Conservation (phyloP, 345 rosid species). For the Pelargonium nanum region DNA sequence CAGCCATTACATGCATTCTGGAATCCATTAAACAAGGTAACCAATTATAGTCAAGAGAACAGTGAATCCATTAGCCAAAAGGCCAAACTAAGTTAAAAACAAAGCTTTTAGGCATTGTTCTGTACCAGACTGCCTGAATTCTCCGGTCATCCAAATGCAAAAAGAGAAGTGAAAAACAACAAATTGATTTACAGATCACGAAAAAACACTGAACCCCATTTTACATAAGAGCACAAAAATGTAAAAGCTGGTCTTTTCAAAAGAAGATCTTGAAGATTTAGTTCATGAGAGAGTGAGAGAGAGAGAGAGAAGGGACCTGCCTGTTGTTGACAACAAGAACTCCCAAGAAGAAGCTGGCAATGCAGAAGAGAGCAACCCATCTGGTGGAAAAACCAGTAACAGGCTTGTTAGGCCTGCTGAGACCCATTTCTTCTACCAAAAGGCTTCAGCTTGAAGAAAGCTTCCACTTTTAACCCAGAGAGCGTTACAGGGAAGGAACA, state of each 20-base stretch:
- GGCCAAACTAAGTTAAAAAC: no score
- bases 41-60: no score
- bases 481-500: neutral
- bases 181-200: neutral
- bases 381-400: conserved; percentile 52
- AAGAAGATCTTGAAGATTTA: conserved; percentile 32
- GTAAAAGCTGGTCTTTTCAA: conserved; percentile 14
- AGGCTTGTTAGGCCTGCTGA: conserved; percentile 48
- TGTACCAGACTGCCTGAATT: neutral
- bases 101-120: neutral
- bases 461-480: conserved; percentile 7
- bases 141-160: neutral
- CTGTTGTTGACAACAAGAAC: conserved; percentile 64
- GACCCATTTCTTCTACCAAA: conserved; percentile 34
- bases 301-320: conserved; percentile 18
- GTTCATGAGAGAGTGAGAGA: conserved; percentile 7
- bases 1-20: neutral
- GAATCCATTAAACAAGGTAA: no score
- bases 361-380: conserved; percentile 59
- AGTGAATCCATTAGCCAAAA: neutral
- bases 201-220: neutral
- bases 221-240: conserved; percentile 4
- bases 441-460: conserved; percentile 24
- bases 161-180: neutral
- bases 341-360: conserved; percentile 64